phyloP scores from a whole-genome alignment of 2,329 filamentous ascomycete genomes.

The Aaosphaeria arxii region DNA sequence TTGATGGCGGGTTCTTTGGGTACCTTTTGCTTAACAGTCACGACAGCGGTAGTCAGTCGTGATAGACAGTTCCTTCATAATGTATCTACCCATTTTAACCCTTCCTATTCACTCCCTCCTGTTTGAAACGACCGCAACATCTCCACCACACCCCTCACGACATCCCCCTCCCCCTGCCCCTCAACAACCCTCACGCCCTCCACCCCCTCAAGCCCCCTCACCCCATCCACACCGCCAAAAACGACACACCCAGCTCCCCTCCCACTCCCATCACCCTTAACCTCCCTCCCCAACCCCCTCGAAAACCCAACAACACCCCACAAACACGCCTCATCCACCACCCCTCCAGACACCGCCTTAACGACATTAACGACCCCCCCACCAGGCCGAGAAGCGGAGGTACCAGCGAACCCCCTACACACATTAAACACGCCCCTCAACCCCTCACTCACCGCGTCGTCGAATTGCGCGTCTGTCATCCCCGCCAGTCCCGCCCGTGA shows the following conservation, averaged over 20 bases:
- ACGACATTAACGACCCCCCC: slow-evolving; percentile 28
- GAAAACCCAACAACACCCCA: slow-evolving; percentile 34
- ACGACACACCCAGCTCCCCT: slow-evolving; percentile 28
- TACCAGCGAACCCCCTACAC: slow-evolving; percentile 34
- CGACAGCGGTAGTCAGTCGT: too few relatives aligned
- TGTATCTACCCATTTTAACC: too few relatives aligned
- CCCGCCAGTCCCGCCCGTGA: slow-evolving; percentile 43
- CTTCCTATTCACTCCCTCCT: too few relatives aligned
- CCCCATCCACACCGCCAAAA: slow-evolving; percentile 7
- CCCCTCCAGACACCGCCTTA: slow-evolving; percentile 21
- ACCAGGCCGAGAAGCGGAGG: slow-evolving; percentile 33
- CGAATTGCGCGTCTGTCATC: slow-evolving; percentile 47
- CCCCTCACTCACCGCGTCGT: slow-evolving; percentile 46
- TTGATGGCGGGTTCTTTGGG: neutral
- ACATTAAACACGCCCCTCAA: slow-evolving; percentile 46
- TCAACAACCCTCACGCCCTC: slow-evolving; percentile 50
- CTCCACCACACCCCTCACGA: too few relatives aligned
- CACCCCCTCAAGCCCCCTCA: slow-evolving; percentile 46
- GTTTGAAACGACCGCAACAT: too few relatives aligned
- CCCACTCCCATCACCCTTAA: slow-evolving; percentile 15
- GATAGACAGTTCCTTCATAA: too few relatives aligned
- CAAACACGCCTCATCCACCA: slow-evolving; percentile 28
- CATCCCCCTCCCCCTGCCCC: slow-evolving; percentile 26
- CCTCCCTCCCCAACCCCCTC: slow-evolving; percentile 30
- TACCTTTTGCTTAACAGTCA: neutral